phyloP scores from a whole-genome alignment of 164 flowering plant species.

The Echeveria elegans region DNA sequence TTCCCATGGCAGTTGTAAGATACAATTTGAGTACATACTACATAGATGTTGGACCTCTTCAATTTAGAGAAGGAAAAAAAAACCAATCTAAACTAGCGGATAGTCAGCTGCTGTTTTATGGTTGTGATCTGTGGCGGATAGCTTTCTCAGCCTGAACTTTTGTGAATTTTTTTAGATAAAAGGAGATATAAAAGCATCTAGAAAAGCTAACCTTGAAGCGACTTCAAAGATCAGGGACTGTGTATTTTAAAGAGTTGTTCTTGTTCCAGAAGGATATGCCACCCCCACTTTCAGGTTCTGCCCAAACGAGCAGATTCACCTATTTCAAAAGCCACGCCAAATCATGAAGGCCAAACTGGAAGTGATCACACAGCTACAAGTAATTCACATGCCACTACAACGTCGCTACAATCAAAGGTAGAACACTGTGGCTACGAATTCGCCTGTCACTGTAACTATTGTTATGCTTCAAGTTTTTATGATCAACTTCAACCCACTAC shows the following conservation, averaged over 20 bases:
- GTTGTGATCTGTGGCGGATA: background rate
- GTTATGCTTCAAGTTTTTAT: background rate
- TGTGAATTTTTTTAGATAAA: constrained; percentile 43
- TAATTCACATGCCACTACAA: constrained; percentile 26
- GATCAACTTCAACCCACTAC: background rate
- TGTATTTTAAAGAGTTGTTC: constrained; percentile 57
- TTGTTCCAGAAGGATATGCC: constrained; percentile 43
- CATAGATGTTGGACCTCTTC: background rate
- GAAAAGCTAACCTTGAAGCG: constrained; percentile 86
- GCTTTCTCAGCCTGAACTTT: background rate
- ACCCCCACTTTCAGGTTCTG: constrained; percentile 28
- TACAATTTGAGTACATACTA: too few relatives aligned
- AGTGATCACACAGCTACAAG: constrained; percentile 23
- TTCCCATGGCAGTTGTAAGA: background rate
- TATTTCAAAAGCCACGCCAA: constrained; percentile 29
- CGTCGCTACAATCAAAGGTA: constrained; percentile 46
- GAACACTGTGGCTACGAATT: constrained; percentile 1
- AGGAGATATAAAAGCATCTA: constrained; percentile 85
- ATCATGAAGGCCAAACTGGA: constrained; percentile 32
- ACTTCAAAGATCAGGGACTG: constrained; percentile 62
- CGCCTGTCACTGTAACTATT: background rate
- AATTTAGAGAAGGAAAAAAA: background rate
- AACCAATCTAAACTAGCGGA: constrained; percentile 1
- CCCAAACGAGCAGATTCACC: constrained; percentile 24
- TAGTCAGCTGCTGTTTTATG: background rate